Percentiles rank a stretch among this genome's conserved stretches.
Conservation (phyloP, 139 green algal species). For the Limnomonas spitsbergensis region DNA sequence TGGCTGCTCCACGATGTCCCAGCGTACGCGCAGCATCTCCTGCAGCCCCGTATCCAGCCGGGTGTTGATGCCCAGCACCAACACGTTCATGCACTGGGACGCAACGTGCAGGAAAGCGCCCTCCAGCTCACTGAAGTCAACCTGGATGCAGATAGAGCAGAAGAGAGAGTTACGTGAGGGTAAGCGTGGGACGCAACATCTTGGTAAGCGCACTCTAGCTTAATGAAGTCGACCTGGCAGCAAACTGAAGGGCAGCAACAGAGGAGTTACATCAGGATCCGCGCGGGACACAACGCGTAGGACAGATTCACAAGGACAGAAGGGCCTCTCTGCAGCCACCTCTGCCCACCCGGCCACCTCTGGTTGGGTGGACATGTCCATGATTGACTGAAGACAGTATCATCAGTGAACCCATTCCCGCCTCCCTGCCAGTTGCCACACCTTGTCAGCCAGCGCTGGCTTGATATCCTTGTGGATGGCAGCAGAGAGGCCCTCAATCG, state of each 20-base stretch:
- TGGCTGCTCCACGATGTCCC: conserved; percentile 69
- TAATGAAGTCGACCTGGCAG: too few species aligned
- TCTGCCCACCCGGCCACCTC: too few species aligned
- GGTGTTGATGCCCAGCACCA: conserved; percentile 89
- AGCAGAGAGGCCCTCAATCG: conserved; percentile 51
- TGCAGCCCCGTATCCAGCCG: conserved; percentile 72
- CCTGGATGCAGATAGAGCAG: conserved; percentile 15
- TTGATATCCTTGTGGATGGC: conserved; percentile 60
- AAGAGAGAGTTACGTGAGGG: background rate
- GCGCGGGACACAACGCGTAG: background rate
- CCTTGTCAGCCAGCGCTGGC: conserved; percentile 23
- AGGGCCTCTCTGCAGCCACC: too few species aligned
- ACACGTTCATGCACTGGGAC: conserved; percentile 69
- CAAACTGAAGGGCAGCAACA: background rate
- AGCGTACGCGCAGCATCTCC: conserved; percentile 50
- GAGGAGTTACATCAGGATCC: background rate
- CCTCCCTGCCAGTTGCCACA: background rate
- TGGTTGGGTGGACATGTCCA: too few species aligned
- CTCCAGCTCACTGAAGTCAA: conserved; percentile 80
- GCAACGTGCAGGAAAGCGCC: conserved; percentile 74
- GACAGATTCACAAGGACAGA: too few species aligned
- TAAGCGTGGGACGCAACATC: too few species aligned
- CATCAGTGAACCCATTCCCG: too few species aligned
- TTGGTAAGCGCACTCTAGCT: too few species aligned
- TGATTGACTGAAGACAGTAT: too few species aligned